Base-by-base conservation (phyloP, 2,329 filamentous ascomycete species). In the Arthrobotrys pseudoclavata region DNA sequence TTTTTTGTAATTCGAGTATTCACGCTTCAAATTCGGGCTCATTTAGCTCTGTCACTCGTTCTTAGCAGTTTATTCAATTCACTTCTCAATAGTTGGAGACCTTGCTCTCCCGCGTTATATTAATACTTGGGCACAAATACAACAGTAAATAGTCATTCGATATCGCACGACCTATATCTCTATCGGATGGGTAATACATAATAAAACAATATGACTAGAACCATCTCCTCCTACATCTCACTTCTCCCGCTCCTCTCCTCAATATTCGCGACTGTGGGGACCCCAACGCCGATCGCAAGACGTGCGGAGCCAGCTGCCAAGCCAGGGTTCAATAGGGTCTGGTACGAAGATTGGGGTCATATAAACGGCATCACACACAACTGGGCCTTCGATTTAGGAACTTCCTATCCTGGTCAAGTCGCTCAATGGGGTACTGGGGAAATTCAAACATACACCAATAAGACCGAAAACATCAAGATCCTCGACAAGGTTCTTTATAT, bases 401-500 rank as follows among this genome's bases (percentile, higher is more conserved):
- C 62, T 45, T 67, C 62, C 18, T 74, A 74, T 37, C 69, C 69
- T 3, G 62, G 62, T 7, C 69, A 68, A 40, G 69, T 67, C 3
- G 40, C 53, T n/a, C 50, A 74, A 13, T 87, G 86, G 86, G 86
- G 86, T 62, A 88, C 86, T 2, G 83, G 84, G 69, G 86, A 87
- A 81, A 82, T 85, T 15, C 82, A 87, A 80, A 83, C 82, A 0
- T 87, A 87, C 81, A 87, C 86, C 18, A 80, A 80, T 60, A 82
- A 82, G 40, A 24, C 79, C 12, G 71, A 81, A 48, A 87, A 87
- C 81, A 79, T 87, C 55, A 82, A 80, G 64, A 82, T 86, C 76
- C 68, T 79, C 6, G 77, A 82, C n/a, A 81, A 83, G 12, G 83
- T 82, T 5, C 83, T 87, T 5, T 81, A 80, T 37, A 86, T 86